Evolutionary conservation across 495 filamentous ascomycete species (phyloP).

Genomic region (Pyrenula aspistea): DNA sequence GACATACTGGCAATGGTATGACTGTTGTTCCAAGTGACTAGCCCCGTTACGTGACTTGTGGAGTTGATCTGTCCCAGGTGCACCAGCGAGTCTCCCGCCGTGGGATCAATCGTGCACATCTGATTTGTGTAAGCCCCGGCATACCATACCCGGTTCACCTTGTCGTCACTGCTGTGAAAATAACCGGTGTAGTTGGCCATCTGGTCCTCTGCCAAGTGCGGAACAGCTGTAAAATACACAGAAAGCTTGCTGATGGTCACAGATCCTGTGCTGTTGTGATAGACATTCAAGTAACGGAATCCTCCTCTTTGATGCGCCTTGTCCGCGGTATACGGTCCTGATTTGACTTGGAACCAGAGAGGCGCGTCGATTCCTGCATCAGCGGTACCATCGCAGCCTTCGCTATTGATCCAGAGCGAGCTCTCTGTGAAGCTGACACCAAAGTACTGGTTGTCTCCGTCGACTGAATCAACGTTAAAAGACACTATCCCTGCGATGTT

Average conservation of each 20-base stretch:
- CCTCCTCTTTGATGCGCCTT: conserved; percentile 24
- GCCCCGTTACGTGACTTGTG: conserved; percentile 7
- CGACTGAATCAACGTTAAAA: conserved; percentile 15
- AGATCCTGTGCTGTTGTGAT: conserved; percentile 13
- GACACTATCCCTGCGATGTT: conserved; percentile 31
- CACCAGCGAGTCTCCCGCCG: conserved; percentile 32
- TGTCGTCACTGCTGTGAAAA: conserved; percentile 42
- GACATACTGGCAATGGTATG: neutral
- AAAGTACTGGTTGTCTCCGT: conserved; percentile 20
- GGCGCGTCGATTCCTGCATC: conserved; percentile 26
- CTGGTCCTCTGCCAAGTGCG: conserved; percentile 30
- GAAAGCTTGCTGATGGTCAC: conserved; percentile 8
- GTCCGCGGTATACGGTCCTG: conserved; percentile 20
- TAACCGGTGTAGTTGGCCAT: conserved; percentile 40
- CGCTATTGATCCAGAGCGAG: conserved; percentile 26
- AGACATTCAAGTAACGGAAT: conserved; percentile 31
- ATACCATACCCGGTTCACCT: conserved; percentile 51
- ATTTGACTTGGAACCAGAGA: conserved; percentile 22
- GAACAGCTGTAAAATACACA: conserved; percentile 21
- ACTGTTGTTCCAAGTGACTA: conserved; percentile 15
- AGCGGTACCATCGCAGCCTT: conserved; percentile 27
- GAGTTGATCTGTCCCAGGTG: conserved; percentile 16
- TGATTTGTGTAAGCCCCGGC: conserved; percentile 52
- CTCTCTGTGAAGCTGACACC: conserved; percentile 32
- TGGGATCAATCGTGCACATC: conserved; percentile 40